Base-by-base conservation (phyloP, 352 stramenopile genomes). In the Globisporangium nunn region DNA sequence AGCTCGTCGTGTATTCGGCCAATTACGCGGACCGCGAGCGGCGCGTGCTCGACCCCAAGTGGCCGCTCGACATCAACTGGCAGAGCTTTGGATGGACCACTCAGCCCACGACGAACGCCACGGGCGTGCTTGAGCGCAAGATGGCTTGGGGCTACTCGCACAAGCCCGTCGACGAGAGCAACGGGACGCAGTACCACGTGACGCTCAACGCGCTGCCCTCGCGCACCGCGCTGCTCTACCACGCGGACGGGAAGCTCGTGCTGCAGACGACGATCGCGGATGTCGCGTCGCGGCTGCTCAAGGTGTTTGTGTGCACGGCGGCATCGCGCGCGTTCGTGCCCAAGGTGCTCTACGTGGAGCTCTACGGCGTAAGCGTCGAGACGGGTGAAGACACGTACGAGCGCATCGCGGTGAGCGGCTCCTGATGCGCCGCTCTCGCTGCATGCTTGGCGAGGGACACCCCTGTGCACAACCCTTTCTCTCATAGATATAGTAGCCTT, bases 31-130 rank as follows among this genome's bases (percentile, higher is more conserved):
- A 88, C 72, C 70, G 67, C 51, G 64, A 70, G 33, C 57, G 68
- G 43, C 72, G 72, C 7, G 60, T 75, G 45, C 58, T 89, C 45
- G 70, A 91, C 63, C 55, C 69, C 23, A 85, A 86, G 59, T 80
- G 65, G 63, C 81, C 81, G 43, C 66, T 91, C 47, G 78, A 91
- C 62, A 88, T 91, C 68, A 87, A 86, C 54, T 91, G 81, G 81
- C 77, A 88, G 66, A 89, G 78, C 62, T 91, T 86, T 56, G 81
- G 81, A 40, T 91, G 81, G 81, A 91, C 81, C 5, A 55, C 56
- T 18, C 66, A 85, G 56, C 81, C 78, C 12, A 87, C 72, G 44
- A 87, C 58, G 53, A 91, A 91, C 49, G 50, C 59, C 15, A 88
- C 76, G 8, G 81, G 81, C 44, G 76, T 87, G 62, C 50, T 88